These are phyloP conservation scores for Quercus bicolor DNA, from an alignment of 306 rosid genomes.

Conservation along the genomic window DNA sequence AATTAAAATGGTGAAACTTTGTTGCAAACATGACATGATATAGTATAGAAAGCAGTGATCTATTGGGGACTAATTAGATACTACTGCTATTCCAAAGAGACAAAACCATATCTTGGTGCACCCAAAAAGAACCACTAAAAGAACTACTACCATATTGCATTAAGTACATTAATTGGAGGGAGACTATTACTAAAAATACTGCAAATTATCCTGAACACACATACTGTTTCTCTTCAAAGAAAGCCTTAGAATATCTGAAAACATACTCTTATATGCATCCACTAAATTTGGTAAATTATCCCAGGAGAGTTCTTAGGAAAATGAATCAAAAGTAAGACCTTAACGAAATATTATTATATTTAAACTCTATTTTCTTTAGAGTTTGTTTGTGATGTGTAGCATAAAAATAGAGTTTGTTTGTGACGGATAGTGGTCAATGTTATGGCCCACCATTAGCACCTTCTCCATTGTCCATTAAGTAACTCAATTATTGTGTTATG, in stretches of 20 bases:
- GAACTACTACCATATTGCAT: neutral
- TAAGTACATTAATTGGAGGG: neutral
- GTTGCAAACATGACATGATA: neutral
- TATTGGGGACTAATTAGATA: conserved; percentile 28
- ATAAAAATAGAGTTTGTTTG: no score
- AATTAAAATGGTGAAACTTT: neutral
- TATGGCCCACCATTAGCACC: no score
- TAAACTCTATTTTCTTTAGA: no score
- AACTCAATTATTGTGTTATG: no score
- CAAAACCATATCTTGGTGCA: conserved; percentile 36
- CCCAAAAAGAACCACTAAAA: conserved; percentile 36
- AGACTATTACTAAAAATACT: neutral
- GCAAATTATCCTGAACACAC: neutral
- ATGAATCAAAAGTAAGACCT: neutral
- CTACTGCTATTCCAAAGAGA: conserved; percentile 29
- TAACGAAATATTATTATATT: no score
- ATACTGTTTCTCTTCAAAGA: neutral
- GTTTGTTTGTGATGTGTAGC: no score
- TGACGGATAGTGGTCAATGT: no score
- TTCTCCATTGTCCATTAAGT: no score
- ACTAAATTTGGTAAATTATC: conserved; percentile 4
- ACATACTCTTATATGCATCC: neutral
- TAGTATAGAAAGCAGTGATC: conserved; percentile 12
- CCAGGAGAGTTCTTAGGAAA: neutral
- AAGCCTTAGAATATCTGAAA: neutral